Conservation (phyloP, 345 rosid genomes). For the Kernera saxatilis region DNA sequence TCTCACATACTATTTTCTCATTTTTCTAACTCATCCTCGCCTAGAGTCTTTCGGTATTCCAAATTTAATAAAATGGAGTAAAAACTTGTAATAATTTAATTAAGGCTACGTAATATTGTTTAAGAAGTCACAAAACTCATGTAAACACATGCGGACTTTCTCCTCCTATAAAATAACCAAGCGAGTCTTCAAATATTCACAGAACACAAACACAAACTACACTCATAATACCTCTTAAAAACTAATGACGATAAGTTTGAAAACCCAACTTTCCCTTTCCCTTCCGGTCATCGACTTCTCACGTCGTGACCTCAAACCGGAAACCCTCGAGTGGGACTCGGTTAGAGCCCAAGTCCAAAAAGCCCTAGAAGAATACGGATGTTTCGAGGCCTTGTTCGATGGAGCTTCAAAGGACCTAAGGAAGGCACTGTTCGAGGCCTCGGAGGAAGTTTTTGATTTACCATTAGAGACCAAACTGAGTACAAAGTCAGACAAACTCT, state of each 20-base stretch:
- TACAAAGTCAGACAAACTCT: constrained; percentile 12
- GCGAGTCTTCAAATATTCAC: too few species aligned
- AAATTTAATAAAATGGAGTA: too few species aligned
- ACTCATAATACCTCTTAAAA: not conserved
- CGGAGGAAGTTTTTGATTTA: constrained; percentile 41
- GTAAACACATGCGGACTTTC: too few species aligned
- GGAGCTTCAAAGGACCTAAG: constrained; percentile 32
- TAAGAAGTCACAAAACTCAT: not conserved
- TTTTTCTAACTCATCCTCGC: too few species aligned
- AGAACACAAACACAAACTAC: not conserved
- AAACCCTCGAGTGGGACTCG: constrained; percentile 33
- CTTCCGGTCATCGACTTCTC: constrained; percentile 45
- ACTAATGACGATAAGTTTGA: not conserved
- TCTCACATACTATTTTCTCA: too few species aligned
- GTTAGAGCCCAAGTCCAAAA: constrained; percentile 30
- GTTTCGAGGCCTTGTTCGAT: constrained; percentile 46
- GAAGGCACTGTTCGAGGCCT: constrained; percentile 25
- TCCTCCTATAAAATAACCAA: too few species aligned
- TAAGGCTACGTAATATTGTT: too few species aligned
- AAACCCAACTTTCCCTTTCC: not conserved
- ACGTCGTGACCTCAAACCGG: constrained; percentile 21
- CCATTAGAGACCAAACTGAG: constrained; percentile 35
- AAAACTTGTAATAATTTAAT: too few species aligned
- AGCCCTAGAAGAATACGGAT: constrained; percentile 51
- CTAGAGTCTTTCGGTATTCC: too few species aligned